These are phyloP conservation scores for Canna indica DNA, from an alignment of 176 grass and related monocot genomes.

Conservation along the genomic window DNA sequence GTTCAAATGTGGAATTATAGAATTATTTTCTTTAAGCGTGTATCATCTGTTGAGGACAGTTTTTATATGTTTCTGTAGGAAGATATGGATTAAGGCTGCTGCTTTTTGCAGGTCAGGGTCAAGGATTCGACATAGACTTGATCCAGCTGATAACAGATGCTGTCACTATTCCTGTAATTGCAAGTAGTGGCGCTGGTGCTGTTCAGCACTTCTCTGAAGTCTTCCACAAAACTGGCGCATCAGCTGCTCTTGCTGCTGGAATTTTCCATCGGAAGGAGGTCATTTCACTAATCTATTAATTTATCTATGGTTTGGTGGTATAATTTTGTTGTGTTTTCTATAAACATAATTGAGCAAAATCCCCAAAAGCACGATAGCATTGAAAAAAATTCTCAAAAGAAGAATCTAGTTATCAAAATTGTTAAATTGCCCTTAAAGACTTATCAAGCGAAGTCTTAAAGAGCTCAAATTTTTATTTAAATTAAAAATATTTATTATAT, in stretches of 20 bases:
- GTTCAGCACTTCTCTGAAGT: constrained; percentile 79
- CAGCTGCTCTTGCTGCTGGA: constrained; percentile 86
- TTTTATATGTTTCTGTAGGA: not conserved
- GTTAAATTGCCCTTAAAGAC: no score
- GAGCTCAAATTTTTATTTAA: no score
- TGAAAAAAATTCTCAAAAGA: not conserved
- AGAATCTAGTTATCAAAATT: no score
- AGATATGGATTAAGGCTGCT: no score
- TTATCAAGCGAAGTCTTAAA: no score
- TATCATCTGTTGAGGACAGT: not conserved
- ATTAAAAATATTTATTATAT: no score
- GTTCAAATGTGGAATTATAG: no score
- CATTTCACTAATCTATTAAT: constrained; percentile 3
- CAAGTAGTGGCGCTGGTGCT: constrained; percentile 73
- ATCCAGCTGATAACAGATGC: constrained; percentile 83
- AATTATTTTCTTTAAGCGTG: no score
- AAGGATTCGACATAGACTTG: constrained; percentile 91
- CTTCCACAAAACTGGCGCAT: constrained; percentile 83
- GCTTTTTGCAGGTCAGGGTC: constrained; percentile 36
- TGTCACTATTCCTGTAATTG: constrained; percentile 88
- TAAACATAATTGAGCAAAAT: no score
- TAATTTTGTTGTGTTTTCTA: not conserved
- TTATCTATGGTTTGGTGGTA: not conserved
- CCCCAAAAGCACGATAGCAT: not conserved
- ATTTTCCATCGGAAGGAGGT: constrained; percentile 99